Base-by-base conservation (phyloP, 495 filamentous ascomycete genomes). In the Delitschia confertaspora region DNA sequence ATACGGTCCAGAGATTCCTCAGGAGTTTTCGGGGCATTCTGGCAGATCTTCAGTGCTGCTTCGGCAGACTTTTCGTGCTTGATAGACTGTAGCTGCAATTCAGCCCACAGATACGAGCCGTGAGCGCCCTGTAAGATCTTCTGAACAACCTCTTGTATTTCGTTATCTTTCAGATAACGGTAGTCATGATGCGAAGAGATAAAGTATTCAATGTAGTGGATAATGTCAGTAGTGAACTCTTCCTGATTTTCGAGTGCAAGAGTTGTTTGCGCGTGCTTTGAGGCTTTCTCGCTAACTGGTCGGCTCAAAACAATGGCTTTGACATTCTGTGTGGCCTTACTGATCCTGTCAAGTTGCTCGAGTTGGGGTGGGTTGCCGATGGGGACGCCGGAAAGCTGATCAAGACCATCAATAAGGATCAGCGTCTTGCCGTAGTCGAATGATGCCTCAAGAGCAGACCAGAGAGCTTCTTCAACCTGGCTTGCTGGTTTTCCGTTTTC, bases 41-140 rank as follows among this genome's bases (percentile, higher is more conserved):
- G 47, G 13, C 67, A 57, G 8, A 59, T 30, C 25, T 69, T 65
- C 18, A 56, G 40, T 24, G 70, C 65, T 8, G 65, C 63, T 4
- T 73, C 68, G 0, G 37, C 37, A 1, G 65, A 63, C 13, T 65
- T 58, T 48, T 70, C 65, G 50, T 67, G 64, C 13, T 60, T 61
- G 11, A 75, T 60, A 20, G 68, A 58, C n/a, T 67, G 62, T 17
- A 72, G 50, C 3, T 66, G 69, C 43, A 78, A 56, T 31, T 74
- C 69, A 3, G 73, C 75, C 67, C 73, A 79, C 13, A 77, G 66
- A 54, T 80, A 80, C 8, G 71, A 75, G 8, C 73, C 69, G 31
- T 72, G 71, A 1, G 74, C 69, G 10, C 66, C 66, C 27, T 69
- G 56, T 7, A 10, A 23, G 24, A 35, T 7, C 27, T 53, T 53